A percentile compares a stretch with the other conserved stretches of the same genome.
Conservation (phyloP, 2,329 filamentous ascomycete genomes). For the Catunica adiposa region DNA sequence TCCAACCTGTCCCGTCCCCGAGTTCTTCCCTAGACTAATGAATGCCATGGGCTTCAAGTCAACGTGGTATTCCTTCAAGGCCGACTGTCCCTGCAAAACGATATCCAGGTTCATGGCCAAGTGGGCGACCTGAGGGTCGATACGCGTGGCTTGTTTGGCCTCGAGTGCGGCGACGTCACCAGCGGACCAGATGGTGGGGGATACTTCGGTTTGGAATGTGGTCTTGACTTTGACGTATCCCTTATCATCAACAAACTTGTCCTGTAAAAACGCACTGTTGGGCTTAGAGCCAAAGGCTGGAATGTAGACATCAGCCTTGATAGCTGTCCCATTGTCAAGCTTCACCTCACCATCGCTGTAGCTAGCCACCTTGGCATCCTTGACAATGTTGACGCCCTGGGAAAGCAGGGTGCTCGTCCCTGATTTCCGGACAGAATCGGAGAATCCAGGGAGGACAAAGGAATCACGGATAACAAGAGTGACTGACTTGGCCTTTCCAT, state of each 20-base stretch:
- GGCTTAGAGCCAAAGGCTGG: conserved; percentile 29
- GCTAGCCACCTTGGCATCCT: conserved; percentile 24
- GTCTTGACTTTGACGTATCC: conserved; percentile 25
- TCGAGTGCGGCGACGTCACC: conserved; percentile 30
- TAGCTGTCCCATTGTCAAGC: conserved; percentile 18
- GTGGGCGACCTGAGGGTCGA: conserved; percentile 21
- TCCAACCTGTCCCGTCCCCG: conserved; percentile 25
- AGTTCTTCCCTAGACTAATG: conserved; percentile 26
- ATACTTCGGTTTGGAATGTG: conserved; percentile 21
- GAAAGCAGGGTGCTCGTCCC: conserved; percentile 26
- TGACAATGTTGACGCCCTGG: conserved; percentile 28
- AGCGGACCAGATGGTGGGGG: conserved; percentile 26
- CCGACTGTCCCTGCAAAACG: conserved; percentile 19
- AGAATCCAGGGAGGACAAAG: conserved; percentile 14
- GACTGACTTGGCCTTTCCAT: conserved; percentile 19
- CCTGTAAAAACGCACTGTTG: conserved; percentile 30
- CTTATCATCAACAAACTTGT: conserved; percentile 21
- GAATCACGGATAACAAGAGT: conserved; percentile 14
- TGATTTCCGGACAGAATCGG: conserved; percentile 23
- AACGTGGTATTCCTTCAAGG: conserved; percentile 19
- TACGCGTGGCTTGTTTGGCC: conserved; percentile 20
- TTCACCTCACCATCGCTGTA: conserved; percentile 22
- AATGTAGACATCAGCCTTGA: conserved; percentile 17
- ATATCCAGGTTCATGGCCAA: conserved; percentile 22
- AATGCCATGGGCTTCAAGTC: conserved; percentile 21